Conservation (phyloP, 495 filamentous ascomycete species). For the Tuber magnatum region DNA sequence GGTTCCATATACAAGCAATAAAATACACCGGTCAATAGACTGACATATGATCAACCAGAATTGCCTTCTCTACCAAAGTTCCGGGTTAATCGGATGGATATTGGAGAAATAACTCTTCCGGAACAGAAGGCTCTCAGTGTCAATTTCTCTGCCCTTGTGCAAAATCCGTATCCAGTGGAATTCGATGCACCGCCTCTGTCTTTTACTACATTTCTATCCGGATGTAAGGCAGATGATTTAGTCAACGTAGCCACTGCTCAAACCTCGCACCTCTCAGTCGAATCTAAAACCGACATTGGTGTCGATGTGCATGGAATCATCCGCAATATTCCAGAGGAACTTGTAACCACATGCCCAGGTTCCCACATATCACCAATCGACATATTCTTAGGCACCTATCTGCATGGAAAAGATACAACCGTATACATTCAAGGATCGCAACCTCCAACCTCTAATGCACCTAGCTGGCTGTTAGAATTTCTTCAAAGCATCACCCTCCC, state of each 20-base stretch:
- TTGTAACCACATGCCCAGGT: slow-evolving; percentile 66
- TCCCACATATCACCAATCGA: slow-evolving; percentile 76
- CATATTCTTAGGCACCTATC: slow-evolving; percentile 68
- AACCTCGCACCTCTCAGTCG: slow-evolving; percentile 57
- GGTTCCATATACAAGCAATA: slow-evolving; percentile 48
- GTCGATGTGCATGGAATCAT: slow-evolving; percentile 64
- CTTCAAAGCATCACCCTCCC: slow-evolving; percentile 76
- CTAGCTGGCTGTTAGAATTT: slow-evolving; percentile 72
- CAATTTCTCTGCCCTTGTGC: slow-evolving; percentile 61
- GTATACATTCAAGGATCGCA: slow-evolving; percentile 74
- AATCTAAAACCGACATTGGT: slow-evolving; percentile 57
- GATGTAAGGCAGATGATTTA: slow-evolving; percentile 54
- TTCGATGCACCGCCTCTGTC: slow-evolving; percentile 68
- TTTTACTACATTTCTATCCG: slow-evolving; percentile 75
- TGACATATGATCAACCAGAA: slow-evolving; percentile 43
- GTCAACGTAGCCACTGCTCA: slow-evolving; percentile 64
- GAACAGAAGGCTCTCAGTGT: slow-evolving; percentile 61
- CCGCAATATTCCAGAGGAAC: slow-evolving; percentile 58
- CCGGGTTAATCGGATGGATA: slow-evolving; percentile 66
- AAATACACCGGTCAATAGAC: slow-evolving; percentile 19
- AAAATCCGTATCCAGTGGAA: slow-evolving; percentile 67
- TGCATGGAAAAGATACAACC: slow-evolving; percentile 66
- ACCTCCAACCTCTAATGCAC: slow-evolving; percentile 56
- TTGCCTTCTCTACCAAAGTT: slow-evolving; percentile 71
- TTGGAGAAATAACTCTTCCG: slow-evolving; percentile 58